Conservation (phyloP, 164 flowering plant species). For the Vitis rotundifolia region DNA sequence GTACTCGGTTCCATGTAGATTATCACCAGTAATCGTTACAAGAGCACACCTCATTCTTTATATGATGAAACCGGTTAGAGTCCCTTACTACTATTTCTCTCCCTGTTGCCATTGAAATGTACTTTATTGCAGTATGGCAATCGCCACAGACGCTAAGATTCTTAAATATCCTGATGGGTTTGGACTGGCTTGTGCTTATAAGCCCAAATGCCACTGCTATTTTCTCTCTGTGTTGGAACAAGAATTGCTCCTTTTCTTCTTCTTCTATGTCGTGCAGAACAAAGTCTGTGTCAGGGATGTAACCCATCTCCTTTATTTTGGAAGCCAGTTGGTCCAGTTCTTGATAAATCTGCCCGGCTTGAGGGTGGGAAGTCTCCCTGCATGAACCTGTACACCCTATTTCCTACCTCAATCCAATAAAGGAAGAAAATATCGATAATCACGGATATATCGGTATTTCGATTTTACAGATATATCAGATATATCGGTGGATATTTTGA, state of each 20-base stretch:
- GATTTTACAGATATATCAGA: no score
- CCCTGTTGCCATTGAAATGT: no score
- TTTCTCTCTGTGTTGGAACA: slow-evolving; percentile 87
- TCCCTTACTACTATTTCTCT: no score
- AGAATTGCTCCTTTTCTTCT: slow-evolving; percentile 62
- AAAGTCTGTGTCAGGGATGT: slow-evolving; percentile 61
- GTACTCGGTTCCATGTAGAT: neutral
- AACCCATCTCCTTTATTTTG: slow-evolving; percentile 68
- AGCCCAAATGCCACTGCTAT: slow-evolving; percentile 67
- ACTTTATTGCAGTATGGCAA: slow-evolving; percentile 4
- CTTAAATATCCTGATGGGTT: no score
- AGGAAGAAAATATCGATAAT: no score
- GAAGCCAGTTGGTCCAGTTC: slow-evolving; percentile 48
- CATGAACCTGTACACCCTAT: slow-evolving; percentile 64
- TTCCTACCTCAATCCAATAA: slow-evolving; percentile 69
- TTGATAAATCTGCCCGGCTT: slow-evolving; percentile 53
- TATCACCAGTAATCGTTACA: slow-evolving; percentile 90
- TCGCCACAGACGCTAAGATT: no score
- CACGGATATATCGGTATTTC: no score
- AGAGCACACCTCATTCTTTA: slow-evolving; percentile 55
- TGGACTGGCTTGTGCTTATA: neutral
- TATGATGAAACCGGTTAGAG: no score
- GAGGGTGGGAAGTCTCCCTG: slow-evolving; percentile 71
- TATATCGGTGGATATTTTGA: no score
- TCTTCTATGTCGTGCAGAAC: slow-evolving; percentile 85